These are phyloP conservation scores for Ilex asprella DNA, from an alignment of 257 asterid species.

Conservation along the genomic window DNA sequence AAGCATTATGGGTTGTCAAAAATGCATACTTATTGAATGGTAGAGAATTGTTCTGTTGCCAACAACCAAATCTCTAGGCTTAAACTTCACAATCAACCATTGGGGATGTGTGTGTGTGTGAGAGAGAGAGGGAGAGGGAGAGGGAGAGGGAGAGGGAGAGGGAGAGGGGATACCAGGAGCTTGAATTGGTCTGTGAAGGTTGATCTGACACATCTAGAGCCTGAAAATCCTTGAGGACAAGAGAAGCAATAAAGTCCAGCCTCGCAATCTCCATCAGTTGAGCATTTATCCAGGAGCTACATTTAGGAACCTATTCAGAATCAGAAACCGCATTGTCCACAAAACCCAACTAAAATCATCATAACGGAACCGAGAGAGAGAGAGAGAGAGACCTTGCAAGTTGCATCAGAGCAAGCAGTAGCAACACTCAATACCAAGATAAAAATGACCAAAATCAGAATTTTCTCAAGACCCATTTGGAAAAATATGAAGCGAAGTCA, in stretches of 20 bases:
- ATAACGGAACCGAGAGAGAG: background rate
- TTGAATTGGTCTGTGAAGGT: conserved; percentile 57
- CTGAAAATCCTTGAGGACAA: conserved; percentile 42
- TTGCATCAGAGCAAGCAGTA: conserved; percentile 32
- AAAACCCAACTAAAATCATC: too few relatives aligned
- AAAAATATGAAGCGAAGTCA: background rate
- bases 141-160: too few relatives aligned
- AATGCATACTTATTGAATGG: conserved; percentile 83
- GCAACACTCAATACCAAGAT: conserved; percentile 13
- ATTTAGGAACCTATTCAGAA: background rate
- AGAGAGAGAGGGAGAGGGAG: too few relatives aligned
- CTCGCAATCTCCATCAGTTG: conserved; percentile 48
- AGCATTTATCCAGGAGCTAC: conserved; percentile 50
- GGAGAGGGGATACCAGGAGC: conserved; percentile 34
- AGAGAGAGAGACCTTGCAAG: conserved; percentile 21
- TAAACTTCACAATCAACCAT: too few relatives aligned
- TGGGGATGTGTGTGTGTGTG: too few relatives aligned
- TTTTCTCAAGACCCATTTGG: conserved; percentile 16
- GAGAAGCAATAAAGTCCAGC: conserved; percentile 52
- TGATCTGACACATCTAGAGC: conserved; percentile 59
- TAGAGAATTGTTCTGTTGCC: conserved; percentile 57
- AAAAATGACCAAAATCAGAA: conserved; percentile 3
- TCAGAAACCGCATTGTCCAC: too few relatives aligned
- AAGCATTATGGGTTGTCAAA: conserved; percentile 80
- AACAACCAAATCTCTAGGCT: background rate